phyloP scores from a whole-genome alignment of 495 filamentous ascomycete species.

The Halenospora varia region DNA sequence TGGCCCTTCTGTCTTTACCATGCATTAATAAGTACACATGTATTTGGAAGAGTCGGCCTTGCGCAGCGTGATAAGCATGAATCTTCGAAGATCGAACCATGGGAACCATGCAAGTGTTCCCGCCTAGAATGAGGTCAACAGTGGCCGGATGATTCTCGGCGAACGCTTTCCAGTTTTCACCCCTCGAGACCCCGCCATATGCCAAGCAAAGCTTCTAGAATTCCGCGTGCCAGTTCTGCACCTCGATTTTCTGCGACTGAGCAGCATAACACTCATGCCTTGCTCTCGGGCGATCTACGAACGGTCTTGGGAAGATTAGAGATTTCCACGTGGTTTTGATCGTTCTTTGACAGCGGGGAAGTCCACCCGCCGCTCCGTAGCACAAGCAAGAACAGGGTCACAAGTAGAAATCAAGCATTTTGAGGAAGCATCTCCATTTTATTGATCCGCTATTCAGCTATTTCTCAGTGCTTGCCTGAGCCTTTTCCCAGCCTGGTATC shows the following conservation, averaged over 20 bases:
- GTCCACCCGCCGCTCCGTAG: background rate
- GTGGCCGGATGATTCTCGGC: no score
- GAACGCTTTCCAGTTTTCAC: no score
- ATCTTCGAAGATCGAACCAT: no score
- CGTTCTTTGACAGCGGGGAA: background rate
- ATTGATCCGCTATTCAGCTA: conserved; percentile 13
- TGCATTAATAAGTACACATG: no score
- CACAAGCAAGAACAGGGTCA: background rate
- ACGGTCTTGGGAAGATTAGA: background rate
- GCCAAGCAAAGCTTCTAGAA: background rate
- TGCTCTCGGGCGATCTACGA: background rate
- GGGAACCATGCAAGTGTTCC: no score
- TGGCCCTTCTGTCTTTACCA: no score
- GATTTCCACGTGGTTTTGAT: background rate
- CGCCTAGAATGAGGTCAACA: no score
- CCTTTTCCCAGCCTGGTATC: background rate
- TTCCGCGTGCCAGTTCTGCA: no score
- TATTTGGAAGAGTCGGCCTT: no score
- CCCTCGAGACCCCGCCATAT: background rate
- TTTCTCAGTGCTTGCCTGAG: conserved; percentile 1
- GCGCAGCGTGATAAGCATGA: no score
- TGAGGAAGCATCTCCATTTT: background rate
- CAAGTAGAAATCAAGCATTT: conserved; percentile 2
- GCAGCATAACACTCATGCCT: background rate
- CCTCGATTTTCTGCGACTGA: no score